These are phyloP conservation scores for Ophioceras dolichostomum DNA, from an alignment of 2,329 filamentous ascomycete species.

Conservation along the genomic window DNA sequence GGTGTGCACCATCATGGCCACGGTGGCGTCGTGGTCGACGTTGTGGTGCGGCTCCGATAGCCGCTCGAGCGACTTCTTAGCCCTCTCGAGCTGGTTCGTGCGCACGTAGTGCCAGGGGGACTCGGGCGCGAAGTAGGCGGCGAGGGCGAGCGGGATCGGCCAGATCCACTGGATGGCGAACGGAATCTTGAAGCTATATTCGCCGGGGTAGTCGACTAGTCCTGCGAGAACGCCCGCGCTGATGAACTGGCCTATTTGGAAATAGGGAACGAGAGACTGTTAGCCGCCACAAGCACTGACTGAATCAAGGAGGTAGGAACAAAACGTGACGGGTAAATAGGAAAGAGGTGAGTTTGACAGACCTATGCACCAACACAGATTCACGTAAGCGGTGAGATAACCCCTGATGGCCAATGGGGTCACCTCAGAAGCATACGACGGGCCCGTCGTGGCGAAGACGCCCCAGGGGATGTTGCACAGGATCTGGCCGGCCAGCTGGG, in stretches of 20 bases:
- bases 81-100: constrained; percentile 14
- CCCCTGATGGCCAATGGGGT: constrained; percentile 27
- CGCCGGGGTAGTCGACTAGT: constrained; percentile 8
- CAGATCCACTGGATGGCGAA: constrained; percentile 25
- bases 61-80: constrained; percentile 18
- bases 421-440: constrained; percentile 30
- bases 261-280: no score
- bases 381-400: constrained; percentile 29
- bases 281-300: no score
- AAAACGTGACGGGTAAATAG: no score
- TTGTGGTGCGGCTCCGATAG: constrained; percentile 15
- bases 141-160: constrained; percentile 8
- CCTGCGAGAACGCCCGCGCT: constrained; percentile 12
- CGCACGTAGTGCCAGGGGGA: constrained; percentile 10
- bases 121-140: constrained; percentile 10
- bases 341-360: no score
- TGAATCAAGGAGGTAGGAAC: no score
- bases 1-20: constrained; percentile 5
- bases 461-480: constrained; percentile 26
- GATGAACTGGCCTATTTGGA: constrained; percentile 11
- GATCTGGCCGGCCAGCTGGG: constrained; percentile 31
- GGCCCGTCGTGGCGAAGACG: constrained; percentile 29
- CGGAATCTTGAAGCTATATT: constrained; percentile 19
- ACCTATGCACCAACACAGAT: constrained; percentile 30
- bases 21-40: constrained; percentile 19